Evolutionary conservation across 371 early-diverging fungal species (phyloP).

Genomic region (Rhizopus arrhizus): DNA sequence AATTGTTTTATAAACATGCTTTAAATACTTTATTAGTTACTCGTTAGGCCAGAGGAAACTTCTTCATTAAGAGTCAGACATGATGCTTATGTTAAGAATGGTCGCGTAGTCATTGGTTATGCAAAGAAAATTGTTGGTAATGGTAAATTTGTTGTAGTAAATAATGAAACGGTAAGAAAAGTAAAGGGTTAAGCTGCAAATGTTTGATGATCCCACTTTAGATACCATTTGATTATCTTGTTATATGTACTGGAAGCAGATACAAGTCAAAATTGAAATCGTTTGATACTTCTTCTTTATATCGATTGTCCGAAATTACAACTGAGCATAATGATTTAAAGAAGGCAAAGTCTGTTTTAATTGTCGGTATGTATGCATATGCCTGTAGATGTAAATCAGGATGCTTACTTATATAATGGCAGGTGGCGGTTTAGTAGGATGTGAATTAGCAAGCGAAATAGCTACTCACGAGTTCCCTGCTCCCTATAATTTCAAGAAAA

Average conservation of each 20-base stretch:
- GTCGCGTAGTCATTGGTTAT: constrained; percentile 50
- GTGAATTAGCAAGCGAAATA: constrained; percentile 67
- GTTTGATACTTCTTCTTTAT: constrained; percentile 42
- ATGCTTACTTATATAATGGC: constrained; percentile 48
- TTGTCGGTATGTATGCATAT: constrained; percentile 54
- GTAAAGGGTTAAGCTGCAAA: too few relatives aligned
- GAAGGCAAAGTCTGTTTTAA: constrained; percentile 52
- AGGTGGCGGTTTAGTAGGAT: constrained; percentile 73
- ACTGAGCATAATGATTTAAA: constrained; percentile 56
- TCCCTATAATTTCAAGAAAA: constrained; percentile 44
- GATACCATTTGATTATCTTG: constrained; percentile 71
- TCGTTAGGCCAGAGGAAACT: constrained; percentile 33
- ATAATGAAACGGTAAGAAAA: constrained; percentile 29
- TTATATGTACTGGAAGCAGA: constrained; percentile 69
- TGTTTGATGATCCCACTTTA: constrained; percentile 1
- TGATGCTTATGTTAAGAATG: constrained; percentile 44
- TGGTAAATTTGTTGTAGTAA: constrained; percentile 32
- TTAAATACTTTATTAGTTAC: constrained; percentile 9
- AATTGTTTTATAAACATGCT: too few relatives aligned
- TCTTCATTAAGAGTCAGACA: constrained; percentile 44
- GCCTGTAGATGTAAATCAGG: constrained; percentile 56
- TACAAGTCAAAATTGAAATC: constrained; percentile 57
- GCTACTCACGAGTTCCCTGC: constrained; percentile 35
- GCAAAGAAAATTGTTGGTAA: constrained; percentile 35
- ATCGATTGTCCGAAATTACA: constrained; percentile 32